Base-by-base conservation (phyloP, 2,329 filamentous ascomycete species). In the Venturia pyrina region DNA sequence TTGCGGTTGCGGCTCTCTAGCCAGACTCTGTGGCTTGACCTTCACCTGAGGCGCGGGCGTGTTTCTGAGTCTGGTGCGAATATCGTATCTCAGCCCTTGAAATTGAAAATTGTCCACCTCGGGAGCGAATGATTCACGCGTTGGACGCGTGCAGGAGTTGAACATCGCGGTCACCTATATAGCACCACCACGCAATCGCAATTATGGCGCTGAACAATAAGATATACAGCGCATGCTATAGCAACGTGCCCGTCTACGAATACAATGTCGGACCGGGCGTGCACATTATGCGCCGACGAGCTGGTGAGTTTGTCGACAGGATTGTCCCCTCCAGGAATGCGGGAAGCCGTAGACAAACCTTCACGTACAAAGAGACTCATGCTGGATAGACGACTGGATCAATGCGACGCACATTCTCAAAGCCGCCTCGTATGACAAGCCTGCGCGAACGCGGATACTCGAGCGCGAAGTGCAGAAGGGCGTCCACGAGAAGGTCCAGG, bases 351-450 rank as follows among this genome's bases (percentile, higher is more conserved):
- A 43, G 40, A 34, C 40, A 61, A 61, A 40, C 34, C 57, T n/a
- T 34, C 15, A 40, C 32, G 19, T 1, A 61, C 34, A 37, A 17
- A 34, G 32, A 19, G 32, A 19, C 53, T 59, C 13, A 34, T 8
- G 21, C 21, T 15, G 13, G 11, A 17, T 28, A 65, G 95, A 99
- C 77, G 87, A 98, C 78, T 99, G 93, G 92, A 95, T 99, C 79
- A 99, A 99, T 81, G 95, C 95, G n/a, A 99, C 95, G 65, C 95
- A 99, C 75, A 98, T 99, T 67, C 81, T 99, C 62, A 99, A 99
- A 75, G 91, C 96, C 50, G 95, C 95, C 68, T 93, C 93, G 66
- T 96, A 96, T 74, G 95, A 99, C 78, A 99, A 99, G 78, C 95
- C 95, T 2, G 91, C 93, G 15, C 85, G 95, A 74, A 99, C 95